Base-by-base conservation (phyloP, 2,329 filamentous ascomycete species). In the Pestalotiopsis sp. region DNA sequence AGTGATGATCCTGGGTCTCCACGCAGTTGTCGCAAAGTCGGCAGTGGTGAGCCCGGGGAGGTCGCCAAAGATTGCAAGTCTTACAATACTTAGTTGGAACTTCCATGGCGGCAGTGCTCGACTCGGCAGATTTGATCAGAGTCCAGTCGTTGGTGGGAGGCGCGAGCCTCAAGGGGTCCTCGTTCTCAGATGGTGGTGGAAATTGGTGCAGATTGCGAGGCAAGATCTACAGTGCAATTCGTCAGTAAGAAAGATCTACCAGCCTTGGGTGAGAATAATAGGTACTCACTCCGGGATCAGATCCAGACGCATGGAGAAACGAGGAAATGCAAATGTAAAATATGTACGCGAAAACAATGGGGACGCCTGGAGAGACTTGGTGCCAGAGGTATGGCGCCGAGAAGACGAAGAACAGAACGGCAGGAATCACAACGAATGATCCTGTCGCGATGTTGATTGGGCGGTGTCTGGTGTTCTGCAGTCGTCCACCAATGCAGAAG, bases 11-110 rank as follows among this genome's bases (percentile, higher is more conserved):
- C 74, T 98, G 94, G 0, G 94, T 97, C 81, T 99, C 96, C 70
- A 99, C 89, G 79, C 96, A 99, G 80, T 97, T 98, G 81, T 99
- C 95, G 82, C 96, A 99, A 36, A 97, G 88, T 68, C 96, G 93
- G 81, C 96, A 99, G 82, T 99, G 96, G 78, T 99, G 97, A 69
- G 94, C 94, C 69, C 96, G 93, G 36, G 95, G 95, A 45, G 96
- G 96, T 2, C 96, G 92, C 96, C 96, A 99, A 74, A 99, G 95
- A 76, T 94, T 94, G 85, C 96, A 99, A 20, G 95, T 97, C 78
- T 95, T 95, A 87, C 96, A 99, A 82, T 97, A 98, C 82, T 99
- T 98, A 70, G 95, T 95, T 0, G 96, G 96, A 1, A 99, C 95
- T 79, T 99, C 96, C 94, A 99, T 98, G 5, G 95, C 95, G 9